Conservation (phyloP, 805 yeast species). For the Torulaspora franciscae region DNA sequence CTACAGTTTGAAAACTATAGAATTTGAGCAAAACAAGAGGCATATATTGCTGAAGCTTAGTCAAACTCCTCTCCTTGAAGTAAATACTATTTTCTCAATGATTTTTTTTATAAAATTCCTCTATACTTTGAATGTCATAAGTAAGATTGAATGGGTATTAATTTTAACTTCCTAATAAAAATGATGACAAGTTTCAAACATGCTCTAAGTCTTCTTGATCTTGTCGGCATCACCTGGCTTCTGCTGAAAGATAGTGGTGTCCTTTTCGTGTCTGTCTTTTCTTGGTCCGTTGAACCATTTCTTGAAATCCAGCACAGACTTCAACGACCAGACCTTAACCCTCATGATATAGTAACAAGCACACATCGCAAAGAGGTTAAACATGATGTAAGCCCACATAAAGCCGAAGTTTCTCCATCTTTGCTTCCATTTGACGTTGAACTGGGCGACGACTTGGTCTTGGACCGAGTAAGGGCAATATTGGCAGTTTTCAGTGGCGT, state of each 20-base stretch:
- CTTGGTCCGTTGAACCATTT: conserved; percentile 41
- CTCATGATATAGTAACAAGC: conserved; percentile 36
- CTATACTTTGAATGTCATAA: neutral
- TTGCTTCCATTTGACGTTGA: conserved; percentile 38
- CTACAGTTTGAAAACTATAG: too few relatives aligned
- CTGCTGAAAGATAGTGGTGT: conserved; percentile 40
- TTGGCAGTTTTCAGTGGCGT: conserved; percentile 49
- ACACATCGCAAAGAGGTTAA: conserved; percentile 41
- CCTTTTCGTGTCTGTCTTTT: conserved; percentile 46
- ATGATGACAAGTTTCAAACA: neutral
- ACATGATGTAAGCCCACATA: conserved; percentile 41
- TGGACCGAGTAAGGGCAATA: conserved; percentile 58
- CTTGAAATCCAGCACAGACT: conserved; percentile 36
- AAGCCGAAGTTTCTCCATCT: conserved; percentile 68
- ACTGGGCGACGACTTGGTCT: conserved; percentile 51
- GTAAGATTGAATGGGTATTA: neutral
- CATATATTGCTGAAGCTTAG: too few relatives aligned
- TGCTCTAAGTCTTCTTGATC: conserved; percentile 18
- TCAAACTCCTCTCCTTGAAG: too few relatives aligned
- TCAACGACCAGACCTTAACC: conserved; percentile 37
- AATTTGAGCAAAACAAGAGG: too few relatives aligned
- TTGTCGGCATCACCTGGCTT: conserved; percentile 40
- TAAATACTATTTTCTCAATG: neutral
- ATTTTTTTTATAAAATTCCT: neutral
- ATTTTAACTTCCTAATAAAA: neutral